These are phyloP conservation scores for Komagataella populi DNA, from an alignment of 805 yeast genomes.

Conservation along the genomic window DNA sequence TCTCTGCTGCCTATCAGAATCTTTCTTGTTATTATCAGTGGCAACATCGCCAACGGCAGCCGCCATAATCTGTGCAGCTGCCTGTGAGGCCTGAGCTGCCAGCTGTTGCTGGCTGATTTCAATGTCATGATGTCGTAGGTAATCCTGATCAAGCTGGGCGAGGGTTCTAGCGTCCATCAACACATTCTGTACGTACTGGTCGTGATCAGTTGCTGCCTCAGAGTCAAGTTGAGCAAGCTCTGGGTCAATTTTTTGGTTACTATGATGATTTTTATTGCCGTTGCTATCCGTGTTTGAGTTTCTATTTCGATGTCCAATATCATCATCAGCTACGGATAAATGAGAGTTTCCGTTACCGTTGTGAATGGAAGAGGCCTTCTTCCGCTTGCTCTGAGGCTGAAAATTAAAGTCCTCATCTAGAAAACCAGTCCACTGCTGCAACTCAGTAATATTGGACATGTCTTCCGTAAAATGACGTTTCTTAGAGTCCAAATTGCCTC, in stretches of 20 bases:
- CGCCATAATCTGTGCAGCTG: slow-evolving; percentile 8
- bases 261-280: slow-evolving; percentile 1
- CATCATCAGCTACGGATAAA: not conserved
- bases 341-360: not conserved
- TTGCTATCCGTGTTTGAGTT: not conserved
- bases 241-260: slow-evolving; percentile 35
- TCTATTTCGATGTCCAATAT: not conserved
- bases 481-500: slow-evolving; percentile 34
- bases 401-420: slow-evolving; percentile 25
- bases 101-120: slow-evolving; percentile 1
- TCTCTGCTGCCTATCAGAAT: not conserved
- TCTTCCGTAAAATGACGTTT: slow-evolving; percentile 23
- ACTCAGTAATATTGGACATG: slow-evolving; percentile 29
- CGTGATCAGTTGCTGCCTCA: slow-evolving; percentile 32
- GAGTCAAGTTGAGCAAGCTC: slow-evolving; percentile 37
- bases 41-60: slow-evolving; percentile 4
- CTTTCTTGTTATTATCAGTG: not conserved
- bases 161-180: slow-evolving; percentile 55
- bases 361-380: not conserved
- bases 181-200: slow-evolving; percentile 56
- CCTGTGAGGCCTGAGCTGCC: slow-evolving; percentile 6
- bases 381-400: slow-evolving; percentile 1
- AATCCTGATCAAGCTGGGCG: slow-evolving; percentile 23
- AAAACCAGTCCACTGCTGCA: slow-evolving; percentile 42
- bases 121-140: slow-evolving; percentile 13